phyloP scores from a whole-genome alignment of 2,329 filamentous ascomycete genomes.

The Pezicula carpinea region DNA sequence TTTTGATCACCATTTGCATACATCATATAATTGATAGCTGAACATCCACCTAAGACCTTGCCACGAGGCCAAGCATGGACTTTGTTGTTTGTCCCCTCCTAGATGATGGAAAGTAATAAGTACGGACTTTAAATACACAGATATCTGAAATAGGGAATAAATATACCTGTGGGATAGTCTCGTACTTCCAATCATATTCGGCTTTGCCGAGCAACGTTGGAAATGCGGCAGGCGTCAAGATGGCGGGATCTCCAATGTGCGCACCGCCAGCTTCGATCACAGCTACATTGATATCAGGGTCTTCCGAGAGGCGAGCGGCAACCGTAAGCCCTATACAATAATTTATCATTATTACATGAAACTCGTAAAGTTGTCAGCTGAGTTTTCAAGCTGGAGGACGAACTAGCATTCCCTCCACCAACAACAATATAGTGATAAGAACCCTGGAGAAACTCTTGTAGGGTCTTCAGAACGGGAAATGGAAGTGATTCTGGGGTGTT shows the following conservation, averaged over 20 bases:
- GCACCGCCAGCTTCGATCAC: slow-evolving; percentile 36
- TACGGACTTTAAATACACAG: no score
- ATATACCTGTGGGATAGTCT: slow-evolving; percentile 29
- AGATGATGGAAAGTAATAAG: no score
- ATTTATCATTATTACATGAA: no score
- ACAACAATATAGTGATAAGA: no score
- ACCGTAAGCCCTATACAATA: slow-evolving; percentile 13
- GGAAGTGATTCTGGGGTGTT: no score
- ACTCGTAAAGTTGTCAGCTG: no score
- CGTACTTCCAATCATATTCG: slow-evolving; percentile 33
- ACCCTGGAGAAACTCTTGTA: no score
- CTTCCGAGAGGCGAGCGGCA: slow-evolving; percentile 14
- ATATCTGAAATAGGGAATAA: neutral
- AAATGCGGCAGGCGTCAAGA: slow-evolving; percentile 30
- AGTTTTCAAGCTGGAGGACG: no score
- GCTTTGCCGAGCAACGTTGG: slow-evolving; percentile 25
- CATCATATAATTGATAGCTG: slow-evolving; percentile 32
- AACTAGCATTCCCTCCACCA: no score
- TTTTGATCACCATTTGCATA: slow-evolving; percentile 12
- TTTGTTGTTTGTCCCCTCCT: slow-evolving; percentile 2
- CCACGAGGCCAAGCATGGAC: slow-evolving; percentile 22
- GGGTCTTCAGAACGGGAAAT: no score
- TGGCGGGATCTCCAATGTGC: slow-evolving; percentile 26
- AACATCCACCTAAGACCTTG: slow-evolving; percentile 29
- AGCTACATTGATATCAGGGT: slow-evolving; percentile 22